Conservation (phyloP, 208 protist genomes). For the Wallacemonas collosoma region DNA sequence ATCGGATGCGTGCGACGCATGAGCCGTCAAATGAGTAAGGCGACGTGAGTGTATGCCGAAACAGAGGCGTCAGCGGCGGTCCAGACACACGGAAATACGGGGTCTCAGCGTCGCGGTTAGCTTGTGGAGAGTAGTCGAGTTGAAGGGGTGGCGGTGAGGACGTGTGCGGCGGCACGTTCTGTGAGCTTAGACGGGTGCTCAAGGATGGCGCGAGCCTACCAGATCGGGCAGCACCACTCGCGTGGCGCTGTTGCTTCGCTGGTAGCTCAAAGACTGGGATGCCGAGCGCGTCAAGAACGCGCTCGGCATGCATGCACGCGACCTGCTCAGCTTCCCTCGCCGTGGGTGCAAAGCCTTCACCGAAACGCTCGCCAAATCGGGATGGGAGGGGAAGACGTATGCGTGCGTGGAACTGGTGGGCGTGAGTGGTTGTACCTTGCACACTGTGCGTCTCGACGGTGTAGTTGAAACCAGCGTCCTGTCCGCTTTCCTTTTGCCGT, state of each 20-base stretch:
- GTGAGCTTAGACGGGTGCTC: constrained; percentile 32
- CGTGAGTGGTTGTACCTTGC: neutral
- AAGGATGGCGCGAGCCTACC: constrained; percentile 66
- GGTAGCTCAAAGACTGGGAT: constrained; percentile 80
- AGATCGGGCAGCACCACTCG: constrained; percentile 54
- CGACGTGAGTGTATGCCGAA: constrained; percentile 65
- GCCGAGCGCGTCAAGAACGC: constrained; percentile 79
- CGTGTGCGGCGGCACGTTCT: constrained; percentile 21
- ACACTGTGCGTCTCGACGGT: neutral
- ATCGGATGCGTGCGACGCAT: constrained; percentile 47
- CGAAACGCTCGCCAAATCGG: constrained; percentile 70
- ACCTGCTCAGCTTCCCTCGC: constrained; percentile 76
- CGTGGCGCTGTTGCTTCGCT: constrained; percentile 80
- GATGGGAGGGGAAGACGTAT: constrained; percentile 67
- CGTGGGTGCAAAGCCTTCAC: constrained; percentile 72
- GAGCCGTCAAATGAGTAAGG: constrained; percentile 60
- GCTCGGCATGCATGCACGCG: constrained; percentile 87
- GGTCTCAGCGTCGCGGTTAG: neutral
- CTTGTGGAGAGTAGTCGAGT: neutral
- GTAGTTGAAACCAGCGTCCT: neutral
- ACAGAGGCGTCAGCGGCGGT: constrained; percentile 5
- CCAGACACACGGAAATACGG: neutral
- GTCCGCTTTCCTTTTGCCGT: neutral
- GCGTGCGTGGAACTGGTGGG: constrained; percentile 58
- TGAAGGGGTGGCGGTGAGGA: constrained; percentile 48